A percentile compares a stretch with the other conserved stretches of the same genome.
Evolutionary conservation across 1,139 yeast genomes (phyloP).

Genomic region (Geotrichum klebahnii): DNA sequence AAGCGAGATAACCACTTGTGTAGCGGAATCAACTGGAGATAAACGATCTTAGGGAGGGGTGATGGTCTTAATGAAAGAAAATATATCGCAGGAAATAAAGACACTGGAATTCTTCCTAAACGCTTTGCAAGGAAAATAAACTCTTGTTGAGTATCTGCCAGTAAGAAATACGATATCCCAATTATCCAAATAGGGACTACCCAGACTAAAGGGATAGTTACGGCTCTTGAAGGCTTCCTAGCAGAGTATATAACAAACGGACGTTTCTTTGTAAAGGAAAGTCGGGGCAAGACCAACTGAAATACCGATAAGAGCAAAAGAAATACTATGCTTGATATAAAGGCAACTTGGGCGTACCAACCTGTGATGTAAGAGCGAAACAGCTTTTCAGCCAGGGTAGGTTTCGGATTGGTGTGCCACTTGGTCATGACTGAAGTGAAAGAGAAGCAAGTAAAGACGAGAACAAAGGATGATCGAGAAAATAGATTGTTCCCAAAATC

Average conservation of each 20-base stretch:
- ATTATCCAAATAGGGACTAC: slow-evolving; percentile 28
- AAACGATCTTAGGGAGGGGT: slow-evolving; percentile 66
- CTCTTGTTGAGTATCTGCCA: slow-evolving; percentile 43
- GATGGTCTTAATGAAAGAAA: slow-evolving; percentile 72
- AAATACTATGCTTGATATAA: neutral
- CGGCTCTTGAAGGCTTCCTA: slow-evolving; percentile 5
- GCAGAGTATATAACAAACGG: neutral
- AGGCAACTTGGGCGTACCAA: neutral
- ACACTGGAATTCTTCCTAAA: slow-evolving; percentile 72
- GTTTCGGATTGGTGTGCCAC: neutral
- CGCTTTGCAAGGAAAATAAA: slow-evolving; percentile 66
- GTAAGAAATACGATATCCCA: slow-evolving; percentile 24
- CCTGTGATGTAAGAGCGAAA: neutral
- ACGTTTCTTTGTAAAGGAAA: neutral
- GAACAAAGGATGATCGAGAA: too few species aligned
- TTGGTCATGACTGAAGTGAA: too few species aligned
- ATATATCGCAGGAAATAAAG: slow-evolving; percentile 66
- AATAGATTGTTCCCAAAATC: too few species aligned
- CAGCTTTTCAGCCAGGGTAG: neutral
- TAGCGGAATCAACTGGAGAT: slow-evolving; percentile 66
- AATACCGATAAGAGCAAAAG: neutral
- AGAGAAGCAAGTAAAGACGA: too few species aligned
- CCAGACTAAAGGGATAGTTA: slow-evolving; percentile 8
- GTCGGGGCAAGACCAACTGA: neutral
- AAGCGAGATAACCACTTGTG: slow-evolving; percentile 87